These are phyloP conservation scores for Balamuthia mandrillaris DNA, from an alignment of 208 protist species.

Conservation along the genomic window DNA sequence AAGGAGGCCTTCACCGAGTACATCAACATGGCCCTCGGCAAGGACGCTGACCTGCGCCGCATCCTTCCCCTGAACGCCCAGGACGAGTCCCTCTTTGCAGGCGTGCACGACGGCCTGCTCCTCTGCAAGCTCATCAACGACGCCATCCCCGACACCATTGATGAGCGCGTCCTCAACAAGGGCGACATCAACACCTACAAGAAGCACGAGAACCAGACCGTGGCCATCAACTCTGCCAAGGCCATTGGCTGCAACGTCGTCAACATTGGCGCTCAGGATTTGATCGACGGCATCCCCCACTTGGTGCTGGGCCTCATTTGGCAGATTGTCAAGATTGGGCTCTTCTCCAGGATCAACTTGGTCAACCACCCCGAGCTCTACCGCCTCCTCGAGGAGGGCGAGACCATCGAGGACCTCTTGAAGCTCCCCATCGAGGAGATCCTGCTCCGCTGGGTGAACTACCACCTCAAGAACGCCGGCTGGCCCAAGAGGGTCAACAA, in stretches of 20 bases:
- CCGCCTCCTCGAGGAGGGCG: slow-evolving; percentile 72
- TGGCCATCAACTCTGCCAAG: slow-evolving; percentile 76
- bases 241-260: slow-evolving; percentile 79
- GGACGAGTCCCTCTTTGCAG: slow-evolving; percentile 52
- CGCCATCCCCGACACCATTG: slow-evolving; percentile 76
- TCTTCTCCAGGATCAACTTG: slow-evolving; percentile 74
- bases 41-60: slow-evolving; percentile 63
- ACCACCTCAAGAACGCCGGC: slow-evolving; percentile 76
- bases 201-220: slow-evolving; percentile 77
- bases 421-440: slow-evolving; percentile 73
- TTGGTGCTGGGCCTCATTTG: slow-evolving; percentile 80
- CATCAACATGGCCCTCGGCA: slow-evolving; percentile 69
- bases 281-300: slow-evolving; percentile 61
- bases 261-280: slow-evolving; percentile 79
- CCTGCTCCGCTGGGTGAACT: slow-evolving; percentile 83
- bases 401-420: slow-evolving; percentile 73
- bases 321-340: slow-evolving; percentile 78
- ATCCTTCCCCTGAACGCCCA: slow-evolving; percentile 46
- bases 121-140: slow-evolving; percentile 82
- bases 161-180: slow-evolving; percentile 80
- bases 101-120: slow-evolving; percentile 63
- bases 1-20: slow-evolving; percentile 65
- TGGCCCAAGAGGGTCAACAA: slow-evolving; percentile 68
- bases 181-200: slow-evolving; percentile 69
- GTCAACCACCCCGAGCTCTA: slow-evolving; percentile 74